phyloP scores from a whole-genome alignment of 495 filamentous ascomycete genomes.

The Letharia columbiana region DNA sequence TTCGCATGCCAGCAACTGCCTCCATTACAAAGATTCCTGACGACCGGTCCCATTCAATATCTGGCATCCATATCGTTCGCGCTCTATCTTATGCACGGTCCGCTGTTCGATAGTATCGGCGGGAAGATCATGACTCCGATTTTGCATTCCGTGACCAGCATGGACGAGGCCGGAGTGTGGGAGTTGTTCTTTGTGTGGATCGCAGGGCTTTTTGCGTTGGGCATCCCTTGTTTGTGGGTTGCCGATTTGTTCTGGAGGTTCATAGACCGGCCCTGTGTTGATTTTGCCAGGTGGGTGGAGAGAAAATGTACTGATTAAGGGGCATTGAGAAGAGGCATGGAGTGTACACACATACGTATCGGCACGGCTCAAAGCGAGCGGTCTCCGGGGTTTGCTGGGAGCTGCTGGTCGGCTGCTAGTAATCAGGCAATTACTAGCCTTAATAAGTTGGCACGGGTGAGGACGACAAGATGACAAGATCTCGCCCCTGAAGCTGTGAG shows the following conservation, averaged over 20 bases:
- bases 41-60: background rate
- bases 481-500: no score
- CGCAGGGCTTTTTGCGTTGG: background rate
- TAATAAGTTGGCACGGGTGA: no score
- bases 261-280: background rate
- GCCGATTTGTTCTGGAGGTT: background rate
- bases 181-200: background rate
- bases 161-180: background rate
- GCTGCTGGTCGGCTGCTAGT: no score
- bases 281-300: background rate
- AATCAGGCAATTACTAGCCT: no score
- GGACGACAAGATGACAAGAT: no score
- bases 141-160: background rate
- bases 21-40: background rate
- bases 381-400: no score
- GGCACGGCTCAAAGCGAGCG: background rate
- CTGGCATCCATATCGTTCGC: background rate
- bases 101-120: background rate
- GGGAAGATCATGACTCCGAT: background rate
- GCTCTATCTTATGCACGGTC: conserved; percentile 2
- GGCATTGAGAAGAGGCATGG: background rate
- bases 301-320: background rate
- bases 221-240: background rate
- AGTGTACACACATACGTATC: background rate
- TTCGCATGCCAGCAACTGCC: background rate